These are phyloP conservation scores for Croton laevigatus DNA, from an alignment of 441 rosid genomes.

Conservation along the genomic window DNA sequence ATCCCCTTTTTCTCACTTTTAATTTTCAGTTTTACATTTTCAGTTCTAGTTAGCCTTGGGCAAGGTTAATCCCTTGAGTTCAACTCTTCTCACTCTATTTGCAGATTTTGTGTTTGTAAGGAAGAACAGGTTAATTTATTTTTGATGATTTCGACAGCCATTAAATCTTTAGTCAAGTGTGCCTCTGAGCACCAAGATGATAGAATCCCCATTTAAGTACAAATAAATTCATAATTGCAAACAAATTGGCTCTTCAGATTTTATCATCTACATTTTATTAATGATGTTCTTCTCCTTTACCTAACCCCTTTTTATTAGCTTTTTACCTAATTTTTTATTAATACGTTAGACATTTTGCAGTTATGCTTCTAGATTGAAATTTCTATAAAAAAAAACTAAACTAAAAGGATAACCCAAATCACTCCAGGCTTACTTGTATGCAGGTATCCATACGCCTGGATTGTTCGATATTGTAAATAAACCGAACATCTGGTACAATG, in stretches of 20 bases:
- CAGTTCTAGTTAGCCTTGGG: too few relatives aligned
- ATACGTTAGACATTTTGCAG: not conserved
- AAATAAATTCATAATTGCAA: not conserved
- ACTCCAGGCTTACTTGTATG: constrained; percentile 73
- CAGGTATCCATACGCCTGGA: constrained; percentile 98
- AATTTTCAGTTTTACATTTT: too few relatives aligned
- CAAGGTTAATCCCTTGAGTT: too few relatives aligned
- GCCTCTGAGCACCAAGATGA: not conserved
- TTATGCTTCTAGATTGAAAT: not conserved
- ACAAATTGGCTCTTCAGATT: too few relatives aligned
- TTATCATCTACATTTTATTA: not conserved
- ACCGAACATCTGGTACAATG: constrained; percentile 86
- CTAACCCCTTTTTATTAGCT: not conserved
- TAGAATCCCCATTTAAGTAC: not conserved
- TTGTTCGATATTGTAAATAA: constrained; percentile 96
- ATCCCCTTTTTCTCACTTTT: too few relatives aligned
- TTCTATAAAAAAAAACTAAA: not conserved
- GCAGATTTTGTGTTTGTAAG: too few relatives aligned
- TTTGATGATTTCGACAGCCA: too few relatives aligned
- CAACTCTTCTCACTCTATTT: too few relatives aligned
- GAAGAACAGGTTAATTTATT: too few relatives aligned
- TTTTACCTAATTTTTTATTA: not conserved
- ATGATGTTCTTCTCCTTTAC: not conserved
- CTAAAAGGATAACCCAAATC: not conserved
- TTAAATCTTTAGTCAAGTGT: too few relatives aligned